Evolutionary conservation across 2,329 filamentous ascomycete species (phyloP).

Genomic region (Fusarium pseudocircinatum): DNA sequence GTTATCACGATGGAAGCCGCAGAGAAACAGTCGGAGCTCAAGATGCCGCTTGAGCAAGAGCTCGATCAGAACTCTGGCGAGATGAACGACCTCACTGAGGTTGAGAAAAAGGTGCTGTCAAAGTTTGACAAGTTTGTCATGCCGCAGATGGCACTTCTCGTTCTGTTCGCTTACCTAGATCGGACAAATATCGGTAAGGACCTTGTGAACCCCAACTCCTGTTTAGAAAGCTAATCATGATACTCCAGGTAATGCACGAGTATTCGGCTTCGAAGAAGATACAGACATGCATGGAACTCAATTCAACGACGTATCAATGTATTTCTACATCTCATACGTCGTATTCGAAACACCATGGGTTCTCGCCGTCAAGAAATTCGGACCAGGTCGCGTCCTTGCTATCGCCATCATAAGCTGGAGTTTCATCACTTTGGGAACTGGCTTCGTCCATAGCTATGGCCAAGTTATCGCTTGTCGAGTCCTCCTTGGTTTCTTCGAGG

Average conservation of each 20-base stretch:
- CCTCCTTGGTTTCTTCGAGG: conserved; percentile 49
- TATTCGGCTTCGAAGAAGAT: conserved; percentile 47
- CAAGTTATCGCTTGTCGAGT: conserved; percentile 44
- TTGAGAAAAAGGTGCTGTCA: conserved; percentile 25
- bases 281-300: conserved; percentile 44
- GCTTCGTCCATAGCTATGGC: conserved; percentile 43
- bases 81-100: not conserved
- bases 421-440: conserved; percentile 45
- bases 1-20: not conserved
- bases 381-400: conserved; percentile 39
- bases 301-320: conserved; percentile 46
- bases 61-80: not conserved
- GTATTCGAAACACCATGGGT: conserved; percentile 46
- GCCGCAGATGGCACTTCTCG: conserved; percentile 40
- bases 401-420: conserved; percentile 48
- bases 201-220: rapidly evolving
- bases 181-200: conserved; percentile 40
- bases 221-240: not conserved
- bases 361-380: conserved; percentile 46
- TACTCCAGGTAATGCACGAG: conserved; percentile 46
- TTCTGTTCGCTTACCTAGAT: conserved; percentile 42
- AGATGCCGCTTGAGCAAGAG: not conserved
- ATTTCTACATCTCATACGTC: conserved; percentile 48
- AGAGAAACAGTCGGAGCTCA: not conserved
- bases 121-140: conserved; percentile 45